A percentile compares a stretch with the other conserved stretches of the same genome.
phyloP scores from a whole-genome alignment of 305 asterid genomes.

The Plantago lanceolata region DNA sequence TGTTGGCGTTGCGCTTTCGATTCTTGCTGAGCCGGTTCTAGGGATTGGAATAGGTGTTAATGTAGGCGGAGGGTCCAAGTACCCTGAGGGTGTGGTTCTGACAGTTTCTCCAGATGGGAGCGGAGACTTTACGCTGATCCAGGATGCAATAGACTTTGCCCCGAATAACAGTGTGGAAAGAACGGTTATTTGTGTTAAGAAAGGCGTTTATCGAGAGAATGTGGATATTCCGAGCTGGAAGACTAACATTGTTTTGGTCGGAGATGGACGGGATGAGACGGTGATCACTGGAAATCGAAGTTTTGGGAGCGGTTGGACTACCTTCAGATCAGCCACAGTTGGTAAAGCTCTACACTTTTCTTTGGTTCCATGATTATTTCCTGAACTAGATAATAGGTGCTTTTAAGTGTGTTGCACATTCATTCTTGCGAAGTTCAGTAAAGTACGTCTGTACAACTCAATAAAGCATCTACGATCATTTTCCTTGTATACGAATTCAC shows the following conservation, averaged over 20 bases:
- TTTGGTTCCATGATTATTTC: too few relatives aligned
- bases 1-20: slow-evolving; percentile 59
- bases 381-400: neutral
- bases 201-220: slow-evolving; percentile 67
- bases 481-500: neutral
- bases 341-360: slow-evolving; percentile 34
- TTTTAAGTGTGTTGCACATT: too few relatives aligned
- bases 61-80: slow-evolving; percentile 32
- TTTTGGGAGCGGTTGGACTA: slow-evolving; percentile 76
- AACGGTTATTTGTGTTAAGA: slow-evolving; percentile 40
- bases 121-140: slow-evolving; percentile 55
- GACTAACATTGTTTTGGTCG: slow-evolving; percentile 63
- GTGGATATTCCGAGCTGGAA: slow-evolving; percentile 80
- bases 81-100: slow-evolving; percentile 33
- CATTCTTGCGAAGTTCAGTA: too few relatives aligned
- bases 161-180: slow-evolving; percentile 60
- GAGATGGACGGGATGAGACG: slow-evolving; percentile 72
- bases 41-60: slow-evolving; percentile 15
- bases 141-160: slow-evolving; percentile 60
- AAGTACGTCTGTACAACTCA: neutral
- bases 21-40: slow-evolving; percentile 29
- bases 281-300: slow-evolving; percentile 54
- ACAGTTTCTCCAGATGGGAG: slow-evolving; percentile 75
- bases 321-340: slow-evolving; percentile 85
- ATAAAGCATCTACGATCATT: neutral